A percentile compares a stretch with the other conserved stretches of the same genome.
Evolutionary conservation across 176 grass and related monocot genomes (phyloP).

Genomic region (Triticum urartu): DNA sequence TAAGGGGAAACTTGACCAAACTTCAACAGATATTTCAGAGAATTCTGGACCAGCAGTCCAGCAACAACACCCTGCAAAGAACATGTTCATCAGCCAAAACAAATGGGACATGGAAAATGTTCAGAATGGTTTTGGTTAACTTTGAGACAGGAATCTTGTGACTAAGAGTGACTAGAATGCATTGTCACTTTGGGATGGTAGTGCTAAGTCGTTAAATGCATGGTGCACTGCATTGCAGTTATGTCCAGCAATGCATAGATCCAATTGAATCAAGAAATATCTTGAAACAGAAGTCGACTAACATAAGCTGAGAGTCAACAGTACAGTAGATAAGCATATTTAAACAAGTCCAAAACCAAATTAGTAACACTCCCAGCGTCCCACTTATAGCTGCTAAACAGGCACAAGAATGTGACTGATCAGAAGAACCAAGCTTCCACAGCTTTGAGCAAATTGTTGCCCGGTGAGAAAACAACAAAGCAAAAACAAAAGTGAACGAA

Average conservation of each 20-base stretch:
- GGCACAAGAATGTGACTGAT: not conserved
- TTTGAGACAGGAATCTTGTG: conserved; percentile 20
- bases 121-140: not conserved
- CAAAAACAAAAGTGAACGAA: not conserved
- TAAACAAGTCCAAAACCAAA: not conserved
- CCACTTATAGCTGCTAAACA: not conserved
- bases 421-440: conserved; percentile 13
- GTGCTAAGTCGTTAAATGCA: not conserved
- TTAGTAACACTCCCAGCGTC: not conserved
- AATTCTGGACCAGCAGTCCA: conserved; percentile 89
- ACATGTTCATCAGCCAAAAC: conserved; percentile 18
- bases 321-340: not conserved
- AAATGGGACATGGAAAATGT: not conserved
- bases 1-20: conserved; percentile 98
- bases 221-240: not conserved
- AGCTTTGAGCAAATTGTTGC: not conserved
- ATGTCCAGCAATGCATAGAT: not conserved
- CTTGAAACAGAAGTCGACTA: not conserved
- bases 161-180: not conserved
- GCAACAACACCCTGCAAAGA: conserved; percentile 87
- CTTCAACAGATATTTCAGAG: conserved; percentile 91
- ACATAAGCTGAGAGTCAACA: not conserved
- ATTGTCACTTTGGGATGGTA: not conserved
- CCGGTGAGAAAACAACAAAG: conserved; percentile 2
- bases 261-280: not conserved